Conservation (phyloP, 192 early-diverging fungal genomes). For the Mortierella alpina region DNA sequence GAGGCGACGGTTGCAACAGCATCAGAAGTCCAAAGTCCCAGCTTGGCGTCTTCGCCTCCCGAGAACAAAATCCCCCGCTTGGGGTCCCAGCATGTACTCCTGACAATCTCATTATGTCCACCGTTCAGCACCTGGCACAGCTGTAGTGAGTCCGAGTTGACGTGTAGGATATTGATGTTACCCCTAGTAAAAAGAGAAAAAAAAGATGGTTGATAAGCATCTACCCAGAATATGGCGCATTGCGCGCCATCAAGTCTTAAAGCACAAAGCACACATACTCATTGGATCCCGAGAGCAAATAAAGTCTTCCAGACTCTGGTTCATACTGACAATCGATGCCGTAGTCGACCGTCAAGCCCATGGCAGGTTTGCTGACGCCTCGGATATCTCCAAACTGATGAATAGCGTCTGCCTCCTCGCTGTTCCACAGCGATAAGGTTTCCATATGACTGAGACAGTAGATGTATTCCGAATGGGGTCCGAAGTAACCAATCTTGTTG, state of each 20-base stretch:
- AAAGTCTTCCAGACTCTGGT: conserved; percentile 73
- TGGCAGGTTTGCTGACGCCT: conserved; percentile 50
- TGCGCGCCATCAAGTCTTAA: too few relatives aligned
- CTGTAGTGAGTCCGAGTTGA: conserved; percentile 78
- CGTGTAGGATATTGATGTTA: conserved; percentile 82
- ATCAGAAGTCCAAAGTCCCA: conserved; percentile 73
- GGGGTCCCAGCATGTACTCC: conserved; percentile 81
- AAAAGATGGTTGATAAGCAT: too few relatives aligned
- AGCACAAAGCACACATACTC: conserved; percentile 53
- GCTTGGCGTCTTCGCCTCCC: conserved; percentile 83
- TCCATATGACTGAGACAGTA: conserved; percentile 92
- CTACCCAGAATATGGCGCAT: too few relatives aligned
- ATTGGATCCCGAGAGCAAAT: conserved; percentile 82
- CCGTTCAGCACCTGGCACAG: conserved; percentile 80
- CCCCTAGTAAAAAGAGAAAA: conserved; percentile 63
- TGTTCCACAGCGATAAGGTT: conserved; percentile 85
- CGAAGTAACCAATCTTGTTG: conserved; percentile 91
- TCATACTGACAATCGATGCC: conserved; percentile 87
- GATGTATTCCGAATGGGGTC: conserved; percentile 87
- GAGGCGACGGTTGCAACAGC: conserved; percentile 8
- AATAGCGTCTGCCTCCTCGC: conserved; percentile 61
- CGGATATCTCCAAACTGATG: conserved; percentile 90
- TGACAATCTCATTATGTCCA: conserved; percentile 89
- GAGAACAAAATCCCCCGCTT: conserved; percentile 68
- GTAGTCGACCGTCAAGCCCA: conserved; percentile 76